These are phyloP conservation scores for Yamagishiella unicocca DNA, from an alignment of 139 green algal species.

Conservation along the genomic window DNA sequence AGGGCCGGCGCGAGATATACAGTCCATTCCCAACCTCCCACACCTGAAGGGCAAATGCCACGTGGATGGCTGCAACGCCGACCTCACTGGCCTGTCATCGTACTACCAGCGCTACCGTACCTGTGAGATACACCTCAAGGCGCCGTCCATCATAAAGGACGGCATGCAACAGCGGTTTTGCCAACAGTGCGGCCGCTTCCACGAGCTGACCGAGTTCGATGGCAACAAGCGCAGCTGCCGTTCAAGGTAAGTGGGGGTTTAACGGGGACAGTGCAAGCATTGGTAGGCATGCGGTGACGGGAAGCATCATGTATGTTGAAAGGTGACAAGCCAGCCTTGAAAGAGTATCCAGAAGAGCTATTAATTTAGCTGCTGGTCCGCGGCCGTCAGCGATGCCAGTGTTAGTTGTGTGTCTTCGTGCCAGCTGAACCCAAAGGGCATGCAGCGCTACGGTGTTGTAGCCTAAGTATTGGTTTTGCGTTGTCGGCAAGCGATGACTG, in stretches of 20 bases:
- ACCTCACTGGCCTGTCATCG: slow-evolving; percentile 57
- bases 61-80: slow-evolving; percentile 67
- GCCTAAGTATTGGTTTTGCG: too few species aligned
- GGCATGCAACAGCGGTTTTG: slow-evolving; percentile 85
- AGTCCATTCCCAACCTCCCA: slow-evolving; percentile 40
- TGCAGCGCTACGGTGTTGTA: too few species aligned
- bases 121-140: slow-evolving; percentile 70
- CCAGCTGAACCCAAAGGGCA: too few species aligned
- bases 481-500: too few species aligned
- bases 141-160: slow-evolving; percentile 67
- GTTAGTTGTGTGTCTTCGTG: neutral
- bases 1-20: neutral
- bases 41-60: slow-evolving; percentile 57
- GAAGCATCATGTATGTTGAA: too few species aligned
- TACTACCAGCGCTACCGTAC: slow-evolving; percentile 80
- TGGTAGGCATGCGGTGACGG: too few species aligned
- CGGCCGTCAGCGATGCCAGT: too few species aligned
- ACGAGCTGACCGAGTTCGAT: slow-evolving; percentile 87
- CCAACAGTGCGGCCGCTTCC: slow-evolving; percentile 91
- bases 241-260: slow-evolving; percentile 72
- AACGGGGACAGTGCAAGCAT: too few species aligned
- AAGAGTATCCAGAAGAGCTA: too few species aligned
- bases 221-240: slow-evolving; percentile 84
- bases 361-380: too few species aligned
- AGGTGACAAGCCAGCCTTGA: too few species aligned